Base-by-base conservation (phyloP, 2,329 filamentous ascomycete species). In the Rutstroemia sp. region DNA sequence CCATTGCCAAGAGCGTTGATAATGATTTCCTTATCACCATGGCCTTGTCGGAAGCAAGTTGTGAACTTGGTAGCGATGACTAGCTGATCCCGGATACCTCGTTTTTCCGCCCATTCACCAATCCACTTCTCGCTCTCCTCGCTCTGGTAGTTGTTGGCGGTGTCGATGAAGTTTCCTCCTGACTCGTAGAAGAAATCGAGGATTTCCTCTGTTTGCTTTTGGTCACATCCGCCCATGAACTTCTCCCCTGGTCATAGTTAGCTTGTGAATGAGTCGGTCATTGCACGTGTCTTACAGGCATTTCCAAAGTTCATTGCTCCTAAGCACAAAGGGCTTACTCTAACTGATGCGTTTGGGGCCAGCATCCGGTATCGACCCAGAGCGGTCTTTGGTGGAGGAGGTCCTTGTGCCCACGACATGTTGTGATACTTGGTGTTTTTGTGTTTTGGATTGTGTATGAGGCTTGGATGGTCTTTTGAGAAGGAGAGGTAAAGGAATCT, bases 161-260 rank as follows among this genome's bases (percentile, higher is more conserved):
- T 86, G 68, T 88, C 84, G 66, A 87, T 84, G 68, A 87, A 86
- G 71, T 87, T 87, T 14, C 84, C 84, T 5, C 83, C 83, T 0
- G 76, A 71, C n/a, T 74, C 73, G 53, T 72, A 75, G 69, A 76
- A 86, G 56, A 74, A 75, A 61, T 86, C 82, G 1, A 86, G 73
- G 4, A 87, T 69, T 23, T 61, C 58, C 12, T 61, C 84, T 1
- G 80, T 76, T 1, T 77, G 77, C 49, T 80, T 74, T 66, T 88
- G 81, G 67, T 81, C 76, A 69, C 85, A 88, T 44, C 4, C 16
- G 5, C 41, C 41, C 41, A 21, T 34, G 37, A 19, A 44, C 19
- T 2, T 6, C 19, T 56, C 30, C 30, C 30, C 30, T 34, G 14
- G 12, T 34, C 2, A 34, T 4, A 34, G 14, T 34, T 34, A 34